phyloP scores from a whole-genome alignment of 192 early-diverging fungal genomes.

The Mortierella antarctica region DNA sequence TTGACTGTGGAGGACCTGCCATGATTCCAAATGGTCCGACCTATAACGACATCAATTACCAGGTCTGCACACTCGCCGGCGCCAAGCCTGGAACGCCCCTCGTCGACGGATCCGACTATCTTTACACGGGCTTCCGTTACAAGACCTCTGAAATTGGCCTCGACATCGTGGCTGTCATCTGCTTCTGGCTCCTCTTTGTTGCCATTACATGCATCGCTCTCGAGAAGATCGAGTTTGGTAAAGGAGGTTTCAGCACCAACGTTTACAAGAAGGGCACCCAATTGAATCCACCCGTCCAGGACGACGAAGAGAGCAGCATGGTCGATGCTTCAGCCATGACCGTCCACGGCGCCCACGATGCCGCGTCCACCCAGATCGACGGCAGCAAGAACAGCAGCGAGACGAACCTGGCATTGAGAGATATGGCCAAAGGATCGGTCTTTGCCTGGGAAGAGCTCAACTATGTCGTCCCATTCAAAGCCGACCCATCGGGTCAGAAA shows the following conservation, averaged over 20 bases:
- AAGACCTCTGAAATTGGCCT: conserved; percentile 67
- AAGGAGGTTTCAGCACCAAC: conserved; percentile 63
- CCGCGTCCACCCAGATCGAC: conserved; percentile 22
- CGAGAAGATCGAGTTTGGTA: conserved; percentile 72
- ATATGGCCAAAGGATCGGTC: conserved; percentile 58
- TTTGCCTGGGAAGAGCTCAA: conserved; percentile 74
- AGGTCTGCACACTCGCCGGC: conserved; percentile 74
- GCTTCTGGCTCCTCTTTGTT: conserved; percentile 60
- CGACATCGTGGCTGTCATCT: conserved; percentile 68
- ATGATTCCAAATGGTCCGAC: conserved; percentile 40
- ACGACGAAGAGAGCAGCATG: conserved; percentile 50
- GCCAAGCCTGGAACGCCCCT: conserved; percentile 60
- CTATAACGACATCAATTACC: conserved; percentile 54
- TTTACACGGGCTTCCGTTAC: conserved; percentile 65
- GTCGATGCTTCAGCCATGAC: conserved; percentile 48
- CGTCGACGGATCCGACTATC: conserved; percentile 73
- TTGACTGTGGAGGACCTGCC: conserved; percentile 47
- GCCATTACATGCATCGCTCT: conserved; percentile 55
- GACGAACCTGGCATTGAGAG: conserved; percentile 48
- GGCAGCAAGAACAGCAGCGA: conserved; percentile 1
- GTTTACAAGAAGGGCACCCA: conserved; percentile 57
- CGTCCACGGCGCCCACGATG: conserved; percentile 45
- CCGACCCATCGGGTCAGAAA: conserved; percentile 57
- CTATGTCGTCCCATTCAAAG: conserved; percentile 76
- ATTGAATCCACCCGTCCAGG: conserved; percentile 23